Base-by-base conservation (phyloP, 2,329 filamentous ascomycete species). In the Xylaria sp. region DNA sequence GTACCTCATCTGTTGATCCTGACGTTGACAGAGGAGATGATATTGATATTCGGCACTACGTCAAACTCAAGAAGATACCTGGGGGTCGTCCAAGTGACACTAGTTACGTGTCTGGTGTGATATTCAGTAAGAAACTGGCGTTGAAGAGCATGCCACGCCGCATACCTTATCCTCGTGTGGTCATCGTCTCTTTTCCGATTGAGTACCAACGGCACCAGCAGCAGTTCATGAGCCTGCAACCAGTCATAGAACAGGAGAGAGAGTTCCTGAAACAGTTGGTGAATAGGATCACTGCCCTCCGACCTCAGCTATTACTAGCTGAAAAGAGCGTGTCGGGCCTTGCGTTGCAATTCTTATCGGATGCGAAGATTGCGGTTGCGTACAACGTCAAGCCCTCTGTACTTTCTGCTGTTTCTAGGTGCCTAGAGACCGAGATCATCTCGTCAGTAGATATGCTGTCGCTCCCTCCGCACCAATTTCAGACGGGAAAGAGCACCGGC, bases 331-430 rank as follows among this genome's bases (percentile, higher is more conserved):
- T 99, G 13, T 94, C 94, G 2, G 93, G 94, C 0, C 79, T 97
- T 42, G 94, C 95, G 2, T 78, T 99, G 49, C 89, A 95, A 65
- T 90, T 95, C 62, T 80, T 99, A 1, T 88, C 92, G 18, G 87
- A 94, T 63, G 91, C 91, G 9, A 90, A 92, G 53, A 95, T 99
- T 59, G 89, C 93, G 2, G 95, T 97, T 11, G 92, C 89, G 0
- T 96, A 94, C 76, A 97, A 99, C 72, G 93, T 99, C 66, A 99
- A 99, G 70, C 86, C 91, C 29, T 95, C 93, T 0, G 94, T 99
- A 11, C 87, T 99, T 52, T 93, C 96, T 67, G 94, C 95, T 2
- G 93, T 99, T 1, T 91, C 94, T 3, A 85, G 94, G 50, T 97
- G 92, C 64, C 91, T 92, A 1, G 90, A 95, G 66, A 95, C 93